A percentile compares a stretch with the other conserved stretches of the same genome.
phyloP scores from a whole-genome alignment of 352 stramenopile species.

The Peronospora tabacina region DNA sequence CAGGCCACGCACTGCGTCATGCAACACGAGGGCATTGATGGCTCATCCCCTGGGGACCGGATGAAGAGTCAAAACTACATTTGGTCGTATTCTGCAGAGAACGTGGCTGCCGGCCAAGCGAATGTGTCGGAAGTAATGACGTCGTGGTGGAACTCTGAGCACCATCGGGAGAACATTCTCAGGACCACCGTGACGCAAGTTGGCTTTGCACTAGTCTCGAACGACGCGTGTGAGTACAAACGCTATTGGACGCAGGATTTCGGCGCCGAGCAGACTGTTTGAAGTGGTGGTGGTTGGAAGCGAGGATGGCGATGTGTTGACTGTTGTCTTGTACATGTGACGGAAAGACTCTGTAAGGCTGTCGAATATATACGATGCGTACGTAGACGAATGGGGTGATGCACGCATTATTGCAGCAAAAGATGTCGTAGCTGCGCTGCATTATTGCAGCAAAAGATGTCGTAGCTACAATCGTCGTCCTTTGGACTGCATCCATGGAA shows the following conservation, averaged over 20 bases:
- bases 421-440: too few relatives aligned
- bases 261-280: conserved; percentile 11
- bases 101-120: conserved; percentile 42
- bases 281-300: not conserved
- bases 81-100: conserved; percentile 37
- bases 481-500: too few relatives aligned
- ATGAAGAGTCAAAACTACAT: conserved; percentile 32
- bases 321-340: not conserved
- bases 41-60: conserved; percentile 32
- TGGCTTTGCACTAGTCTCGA: conserved; percentile 25
- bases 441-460: too few relatives aligned
- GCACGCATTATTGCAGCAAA: too few relatives aligned
- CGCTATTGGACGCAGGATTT: conserved; percentile 65
- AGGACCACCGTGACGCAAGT: conserved; percentile 32
- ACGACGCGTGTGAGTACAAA: conserved; percentile 32
- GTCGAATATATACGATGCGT: too few relatives aligned
- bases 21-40: conserved; percentile 37
- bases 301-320: not conserved
- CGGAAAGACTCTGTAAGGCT: too few relatives aligned
- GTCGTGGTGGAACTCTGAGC: conserved; percentile 46
- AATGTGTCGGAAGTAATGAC: conserved; percentile 37
- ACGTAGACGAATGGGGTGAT: too few relatives aligned
- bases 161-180: conserved; percentile 47
- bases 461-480: too few relatives aligned
- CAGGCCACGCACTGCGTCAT: conserved; percentile 38